phyloP scores from a whole-genome alignment of 208 protist species.

The Plasmodiophora brassicae region DNA sequence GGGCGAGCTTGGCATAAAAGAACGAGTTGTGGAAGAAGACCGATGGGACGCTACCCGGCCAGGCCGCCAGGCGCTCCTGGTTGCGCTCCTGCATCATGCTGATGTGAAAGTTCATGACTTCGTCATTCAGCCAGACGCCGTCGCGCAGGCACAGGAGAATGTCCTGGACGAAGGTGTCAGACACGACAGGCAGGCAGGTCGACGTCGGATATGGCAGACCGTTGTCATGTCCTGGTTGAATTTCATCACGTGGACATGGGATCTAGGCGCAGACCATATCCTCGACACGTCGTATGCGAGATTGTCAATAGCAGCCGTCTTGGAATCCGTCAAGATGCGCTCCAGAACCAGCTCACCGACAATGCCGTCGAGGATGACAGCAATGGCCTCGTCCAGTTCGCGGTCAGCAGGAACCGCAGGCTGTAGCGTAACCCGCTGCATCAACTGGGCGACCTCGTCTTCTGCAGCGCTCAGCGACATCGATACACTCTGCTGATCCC shows the following conservation, averaged over 20 bases:
- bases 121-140: constrained; percentile 12
- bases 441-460: too few species aligned
- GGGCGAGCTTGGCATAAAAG: not conserved
- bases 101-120: constrained; percentile 17
- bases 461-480: too few species aligned
- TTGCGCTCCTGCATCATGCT: constrained; percentile 33
- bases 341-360: too few species aligned
- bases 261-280: not conserved
- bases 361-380: too few species aligned
- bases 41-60: too few species aligned
- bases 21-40: constrained; percentile 24
- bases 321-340: too few species aligned
- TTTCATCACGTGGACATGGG: not conserved
- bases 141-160: not conserved
- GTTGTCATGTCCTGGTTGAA: not conserved
- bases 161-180: not conserved
- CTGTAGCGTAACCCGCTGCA: too few species aligned
- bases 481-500: too few species aligned
- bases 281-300: not conserved
- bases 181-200: not conserved
- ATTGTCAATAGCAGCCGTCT: too few species aligned
- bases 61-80: not conserved
- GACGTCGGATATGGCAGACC: not conserved
- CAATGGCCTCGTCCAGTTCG: too few species aligned
- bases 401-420: too few species aligned